Evolutionary conservation across 208 protist genomes (phyloP).

Genomic region (Histomonas meleagridis): DNA sequence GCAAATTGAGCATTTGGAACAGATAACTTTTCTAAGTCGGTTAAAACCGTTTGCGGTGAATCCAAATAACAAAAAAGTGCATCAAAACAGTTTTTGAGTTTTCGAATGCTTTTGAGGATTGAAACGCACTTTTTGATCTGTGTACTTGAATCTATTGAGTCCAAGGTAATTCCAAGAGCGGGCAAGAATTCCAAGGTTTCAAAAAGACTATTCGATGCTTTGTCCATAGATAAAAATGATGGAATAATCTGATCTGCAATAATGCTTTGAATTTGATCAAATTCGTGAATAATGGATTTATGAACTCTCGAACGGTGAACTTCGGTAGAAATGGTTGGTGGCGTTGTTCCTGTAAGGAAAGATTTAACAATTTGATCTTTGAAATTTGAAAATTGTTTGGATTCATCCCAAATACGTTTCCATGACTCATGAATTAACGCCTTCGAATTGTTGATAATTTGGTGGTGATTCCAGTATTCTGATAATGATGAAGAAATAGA

Average conservation of each 20-base stretch:
- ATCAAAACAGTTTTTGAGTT: neutral
- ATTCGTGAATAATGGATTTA: neutral
- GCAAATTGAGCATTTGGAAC: neutral
- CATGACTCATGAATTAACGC: neutral
- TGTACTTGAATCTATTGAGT: neutral
- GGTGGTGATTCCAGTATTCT: neutral
- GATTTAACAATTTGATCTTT: neutral
- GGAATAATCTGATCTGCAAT: neutral
- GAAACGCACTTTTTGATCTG: neutral
- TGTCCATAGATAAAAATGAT: neutral
- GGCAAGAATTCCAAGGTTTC: neutral
- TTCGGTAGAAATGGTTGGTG: neutral
- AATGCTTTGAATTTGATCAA: neutral
- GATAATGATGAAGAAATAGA: neutral
- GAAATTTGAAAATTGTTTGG: neutral
- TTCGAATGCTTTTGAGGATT: neutral
- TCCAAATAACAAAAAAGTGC: neutral
- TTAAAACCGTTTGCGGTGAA: neutral
- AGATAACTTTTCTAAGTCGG: neutral
- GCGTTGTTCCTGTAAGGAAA: neutral
- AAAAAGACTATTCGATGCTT: neutral
- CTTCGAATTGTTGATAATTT: neutral
- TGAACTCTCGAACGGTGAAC: neutral
- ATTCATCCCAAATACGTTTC: conserved; percentile 6
- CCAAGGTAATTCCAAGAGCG: neutral